Percentiles rank a stretch among this genome's conserved stretches.
Evolutionary conservation across 345 rosid genomes (phyloP).

Genomic region (Hevea brasiliensis): DNA sequence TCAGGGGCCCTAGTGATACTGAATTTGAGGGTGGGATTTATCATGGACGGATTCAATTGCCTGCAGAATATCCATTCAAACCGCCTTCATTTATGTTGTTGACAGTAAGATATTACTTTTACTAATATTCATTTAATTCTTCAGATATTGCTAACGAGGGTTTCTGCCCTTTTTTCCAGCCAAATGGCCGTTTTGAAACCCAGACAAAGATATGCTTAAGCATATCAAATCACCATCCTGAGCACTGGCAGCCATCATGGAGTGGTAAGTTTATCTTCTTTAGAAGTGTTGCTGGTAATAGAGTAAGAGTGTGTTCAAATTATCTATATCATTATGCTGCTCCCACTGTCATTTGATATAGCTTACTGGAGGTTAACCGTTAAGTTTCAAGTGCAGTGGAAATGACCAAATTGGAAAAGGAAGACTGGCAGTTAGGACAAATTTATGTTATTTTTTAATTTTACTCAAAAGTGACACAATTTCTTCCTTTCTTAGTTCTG

Average conservation of each 20-base stretch:
- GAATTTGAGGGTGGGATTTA: slow-evolving; percentile 97
- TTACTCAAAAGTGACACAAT: background rate
- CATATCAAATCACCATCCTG: slow-evolving; percentile 96
- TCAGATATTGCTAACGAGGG: slow-evolving; percentile 15
- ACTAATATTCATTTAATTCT: background rate
- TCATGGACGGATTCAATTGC: slow-evolving; percentile 96
- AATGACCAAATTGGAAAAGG: background rate
- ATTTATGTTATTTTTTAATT: background rate
- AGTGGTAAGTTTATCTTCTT: slow-evolving; percentile 55
- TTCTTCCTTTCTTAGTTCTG: background rate
- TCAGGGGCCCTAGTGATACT: slow-evolving; percentile 75
- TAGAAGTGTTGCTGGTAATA: background rate
- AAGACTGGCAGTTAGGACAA: background rate
- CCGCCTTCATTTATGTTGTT: slow-evolving; percentile 96
- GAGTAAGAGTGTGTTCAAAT: background rate
- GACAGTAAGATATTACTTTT: slow-evolving; percentile 48
- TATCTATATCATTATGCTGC: background rate
- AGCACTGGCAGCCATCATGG: slow-evolving; percentile 99
- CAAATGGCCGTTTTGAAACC: slow-evolving; percentile 91
- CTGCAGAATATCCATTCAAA: slow-evolving; percentile 92
- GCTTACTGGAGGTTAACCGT: background rate
- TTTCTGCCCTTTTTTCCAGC: slow-evolving; percentile 42
- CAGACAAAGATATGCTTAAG: slow-evolving; percentile 94
- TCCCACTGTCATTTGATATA: background rate
- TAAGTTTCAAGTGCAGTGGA: background rate